A percentile compares a stretch with the other conserved stretches of the same genome.
Conservation (phyloP, 1,139 yeast species). For the Hansenula sp. region DNA sequence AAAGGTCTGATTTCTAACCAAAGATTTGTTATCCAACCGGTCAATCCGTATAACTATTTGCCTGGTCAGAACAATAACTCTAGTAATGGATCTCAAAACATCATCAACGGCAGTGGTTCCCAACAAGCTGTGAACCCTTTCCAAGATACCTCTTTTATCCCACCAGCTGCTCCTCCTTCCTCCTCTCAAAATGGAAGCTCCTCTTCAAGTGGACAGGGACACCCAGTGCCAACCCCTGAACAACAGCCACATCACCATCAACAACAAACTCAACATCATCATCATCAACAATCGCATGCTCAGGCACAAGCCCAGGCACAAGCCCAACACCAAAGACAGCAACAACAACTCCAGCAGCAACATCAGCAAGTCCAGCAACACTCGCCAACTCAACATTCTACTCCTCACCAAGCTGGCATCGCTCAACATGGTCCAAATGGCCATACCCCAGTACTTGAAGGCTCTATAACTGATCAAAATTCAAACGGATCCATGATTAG, state of each 20-base stretch:
- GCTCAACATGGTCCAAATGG: constrained; percentile 9
- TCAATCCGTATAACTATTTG: constrained; percentile 11
- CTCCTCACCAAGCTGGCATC: constrained; percentile 8
- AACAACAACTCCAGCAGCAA: constrained; percentile 6
- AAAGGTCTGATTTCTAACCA: constrained; percentile 18
- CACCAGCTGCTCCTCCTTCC: neutral
- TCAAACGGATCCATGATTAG: constrained; percentile 20
- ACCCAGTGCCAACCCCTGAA: neutral
- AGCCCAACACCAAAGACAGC: constrained; percentile 2
- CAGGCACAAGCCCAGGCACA: constrained; percentile 6
- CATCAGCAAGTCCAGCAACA: constrained; percentile 5
- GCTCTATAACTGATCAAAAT: constrained; percentile 14
- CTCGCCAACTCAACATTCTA: constrained; percentile 8
- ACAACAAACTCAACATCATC: neutral
- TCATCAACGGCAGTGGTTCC: neutral
- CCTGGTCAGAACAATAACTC: neutral
- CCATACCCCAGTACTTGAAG: constrained; percentile 11
- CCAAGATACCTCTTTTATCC: neutral
- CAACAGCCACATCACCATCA: neutral
- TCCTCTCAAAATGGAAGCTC: neutral
- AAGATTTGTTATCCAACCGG: constrained; percentile 22
- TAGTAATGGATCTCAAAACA: neutral
- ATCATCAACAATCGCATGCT: neutral
- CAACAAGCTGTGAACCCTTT: neutral
- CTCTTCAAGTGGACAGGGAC: neutral